These are phyloP conservation scores for Alternaria brassicicola DNA, from an alignment of 2,329 filamentous ascomycete species.

Conservation along the genomic window DNA sequence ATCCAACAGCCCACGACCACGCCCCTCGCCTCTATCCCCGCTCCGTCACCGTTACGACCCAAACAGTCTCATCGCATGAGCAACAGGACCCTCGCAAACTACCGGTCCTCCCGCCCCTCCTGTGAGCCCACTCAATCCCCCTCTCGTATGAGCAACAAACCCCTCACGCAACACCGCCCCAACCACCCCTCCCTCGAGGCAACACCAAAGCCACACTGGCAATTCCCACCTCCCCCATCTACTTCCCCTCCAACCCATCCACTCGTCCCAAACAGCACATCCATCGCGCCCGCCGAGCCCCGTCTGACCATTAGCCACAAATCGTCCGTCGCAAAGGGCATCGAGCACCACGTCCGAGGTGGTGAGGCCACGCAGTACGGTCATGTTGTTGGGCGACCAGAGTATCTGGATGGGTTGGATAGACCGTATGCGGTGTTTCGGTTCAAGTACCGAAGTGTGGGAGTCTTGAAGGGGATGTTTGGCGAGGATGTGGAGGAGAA, in stretches of 20 bases:
- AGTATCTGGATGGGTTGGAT: conserved; percentile 50
- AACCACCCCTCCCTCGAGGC: background rate
- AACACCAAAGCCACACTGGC: conserved; percentile 41
- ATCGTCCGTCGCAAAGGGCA: conserved; percentile 17
- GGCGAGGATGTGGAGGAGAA: background rate
- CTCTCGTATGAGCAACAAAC: conserved; percentile 20
- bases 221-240: conserved; percentile 26
- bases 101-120: conserved; percentile 1
- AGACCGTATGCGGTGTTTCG: conserved; percentile 54
- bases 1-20: background rate
- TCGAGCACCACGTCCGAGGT: conserved; percentile 42
- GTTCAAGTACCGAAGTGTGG: conserved; percentile 54
- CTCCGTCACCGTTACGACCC: background rate
- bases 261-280: background rate
- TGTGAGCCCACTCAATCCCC: background rate
- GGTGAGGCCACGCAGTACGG: conserved; percentile 48
- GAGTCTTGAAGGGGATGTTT: conserved; percentile 45
- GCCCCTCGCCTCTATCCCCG: background rate
- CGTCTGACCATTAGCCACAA: conserved; percentile 26
- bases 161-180: conserved; percentile 18
- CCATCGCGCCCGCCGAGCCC: conserved; percentile 36
- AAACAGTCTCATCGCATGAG: conserved; percentile 9
- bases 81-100: conserved; percentile 20
- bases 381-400: conserved; percentile 46
- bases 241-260: background rate